Evolutionary conservation across 768 basidiomycete genomes (phyloP), one percentile per base, ranked within the genome.

Genomic region (Termitomyces sp.): DNA sequence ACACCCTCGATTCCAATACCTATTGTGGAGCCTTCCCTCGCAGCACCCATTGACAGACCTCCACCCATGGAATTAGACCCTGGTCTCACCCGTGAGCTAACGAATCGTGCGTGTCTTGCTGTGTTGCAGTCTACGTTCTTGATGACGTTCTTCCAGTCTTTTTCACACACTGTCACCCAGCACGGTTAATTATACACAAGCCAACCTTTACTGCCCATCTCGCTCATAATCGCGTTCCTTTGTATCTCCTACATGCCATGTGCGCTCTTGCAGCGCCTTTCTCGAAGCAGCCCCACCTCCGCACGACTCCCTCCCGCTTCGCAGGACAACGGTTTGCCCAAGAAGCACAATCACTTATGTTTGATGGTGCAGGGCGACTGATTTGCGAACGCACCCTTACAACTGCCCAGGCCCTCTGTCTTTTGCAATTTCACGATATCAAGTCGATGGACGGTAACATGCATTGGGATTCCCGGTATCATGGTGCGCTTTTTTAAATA

Each of bases 91-190:
- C 83, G 88, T 58, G 90, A 91, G 71, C 81, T 92, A 60, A 88
- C 89, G 38, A 89, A 90, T 70, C 77, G 90, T 89, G 71, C 70
- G 88, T 76, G 48, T 46, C 44, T 57, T 38, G 16, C 62, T 59
- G 53, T 63, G 57, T 66, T 45, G 60, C 42, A 54, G 49, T 51
- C 56, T 58, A 57, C 40, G 20, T 59, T 63, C 63, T 56, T 57
- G 51, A 58, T 63, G 54, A 63, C 55, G 59, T 50, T 61, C 22
- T 62, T 53, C 44, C 67, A 92, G 91, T 92, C 11, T 92, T 92
- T 73, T 92, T 93, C 71, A 81, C 91, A 28, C 89, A 90, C 70
- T 88, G 88, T 65, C 89, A 92, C 68, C 91, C 91, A 24, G 84
- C 87, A 63, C 84, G 88, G 40, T 81, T 87, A 66, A 79, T 92